Evolutionary conservation across 176 grass and related monocot species (phyloP).

Genomic region (Oryza glaberrima): DNA sequence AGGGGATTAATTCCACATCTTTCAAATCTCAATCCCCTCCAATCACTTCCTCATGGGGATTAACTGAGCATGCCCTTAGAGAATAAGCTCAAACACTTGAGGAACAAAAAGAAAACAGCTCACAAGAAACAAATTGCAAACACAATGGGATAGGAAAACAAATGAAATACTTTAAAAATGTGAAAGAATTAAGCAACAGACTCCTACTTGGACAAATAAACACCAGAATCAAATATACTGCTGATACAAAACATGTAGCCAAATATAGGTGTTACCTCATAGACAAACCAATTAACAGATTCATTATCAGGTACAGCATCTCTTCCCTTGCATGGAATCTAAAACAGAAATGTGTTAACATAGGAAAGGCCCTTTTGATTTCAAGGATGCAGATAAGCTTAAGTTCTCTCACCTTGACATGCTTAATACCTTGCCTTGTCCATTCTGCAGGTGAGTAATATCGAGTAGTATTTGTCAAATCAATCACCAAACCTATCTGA

Average conservation of each 20-base stretch:
- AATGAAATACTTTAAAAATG: slow-evolving; percentile 12
- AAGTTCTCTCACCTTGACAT: slow-evolving; percentile 81
- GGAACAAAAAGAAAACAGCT: slow-evolving; percentile 11
- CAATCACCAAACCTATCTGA: slow-evolving; percentile 96
- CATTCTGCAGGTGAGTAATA: slow-evolving; percentile 85
- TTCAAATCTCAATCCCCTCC: too few relatives aligned
- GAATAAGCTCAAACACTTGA: not conserved
- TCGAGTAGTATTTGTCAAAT: slow-evolving; percentile 94
- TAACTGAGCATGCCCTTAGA: not conserved
- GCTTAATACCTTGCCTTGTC: slow-evolving; percentile 87
- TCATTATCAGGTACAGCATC: slow-evolving; percentile 93
- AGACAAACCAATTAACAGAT: slow-evolving; percentile 85
- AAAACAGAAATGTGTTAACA: slow-evolving; percentile 40
- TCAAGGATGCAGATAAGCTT: slow-evolving; percentile 27
- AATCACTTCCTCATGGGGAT: too few relatives aligned
- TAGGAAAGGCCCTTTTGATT: slow-evolving; percentile 4
- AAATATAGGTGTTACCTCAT: slow-evolving; percentile 61
- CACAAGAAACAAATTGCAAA: not conserved
- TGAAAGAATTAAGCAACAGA: not conserved
- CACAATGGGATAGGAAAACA: not conserved
- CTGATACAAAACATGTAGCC: not conserved
- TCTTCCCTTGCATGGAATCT: slow-evolving; percentile 96
- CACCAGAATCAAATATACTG: slow-evolving; percentile 11
- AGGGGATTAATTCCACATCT: too few relatives aligned
- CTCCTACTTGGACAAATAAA: not conserved